Conservation (phyloP, 164 flowering plant genomes). For the Annona cherimola region DNA sequence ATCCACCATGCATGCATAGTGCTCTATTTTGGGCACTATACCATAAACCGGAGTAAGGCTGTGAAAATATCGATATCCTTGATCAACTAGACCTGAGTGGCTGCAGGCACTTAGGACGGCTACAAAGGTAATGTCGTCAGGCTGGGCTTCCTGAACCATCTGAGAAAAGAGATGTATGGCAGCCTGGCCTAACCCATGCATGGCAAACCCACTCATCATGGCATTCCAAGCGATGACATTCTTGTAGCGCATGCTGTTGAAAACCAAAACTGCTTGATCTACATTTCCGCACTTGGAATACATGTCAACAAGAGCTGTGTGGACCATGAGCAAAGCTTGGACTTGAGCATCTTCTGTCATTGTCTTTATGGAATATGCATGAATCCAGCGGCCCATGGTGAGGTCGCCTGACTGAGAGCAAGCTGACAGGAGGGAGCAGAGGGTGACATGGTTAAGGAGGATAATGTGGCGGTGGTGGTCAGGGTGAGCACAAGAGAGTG, state of each 20-base stretch:
- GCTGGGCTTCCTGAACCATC: constrained; percentile 35
- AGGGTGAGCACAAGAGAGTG: background rate
- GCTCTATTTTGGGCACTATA: constrained; percentile 48
- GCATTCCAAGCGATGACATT: constrained; percentile 69
- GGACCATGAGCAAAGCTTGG: constrained; percentile 33
- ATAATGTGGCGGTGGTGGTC: background rate
- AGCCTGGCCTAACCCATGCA: constrained; percentile 49
- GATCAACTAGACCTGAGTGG: constrained; percentile 58
- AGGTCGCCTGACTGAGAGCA: constrained; percentile 50
- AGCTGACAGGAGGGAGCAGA: constrained; percentile 52
- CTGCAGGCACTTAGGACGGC: constrained; percentile 60
- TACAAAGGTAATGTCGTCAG: constrained; percentile 55
- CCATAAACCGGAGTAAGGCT: constrained; percentile 31
- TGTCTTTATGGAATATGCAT: constrained; percentile 43
- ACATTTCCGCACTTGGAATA: constrained; percentile 66
- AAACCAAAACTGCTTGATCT: constrained; percentile 31
- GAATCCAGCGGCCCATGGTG: constrained; percentile 58
- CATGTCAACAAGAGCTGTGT: constrained; percentile 66
- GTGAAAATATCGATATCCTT: constrained; percentile 36
- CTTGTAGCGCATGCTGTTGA: constrained; percentile 31
- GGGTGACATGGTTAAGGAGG: constrained; percentile 36
- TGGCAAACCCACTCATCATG: constrained; percentile 58
- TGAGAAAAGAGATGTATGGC: constrained; percentile 34
- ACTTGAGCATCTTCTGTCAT: constrained; percentile 24
- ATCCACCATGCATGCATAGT: constrained; percentile 74